These are phyloP conservation scores for Tuber microsphaerosporum DNA, from an alignment of 495 filamentous ascomycete genomes.

Conservation along the genomic window DNA sequence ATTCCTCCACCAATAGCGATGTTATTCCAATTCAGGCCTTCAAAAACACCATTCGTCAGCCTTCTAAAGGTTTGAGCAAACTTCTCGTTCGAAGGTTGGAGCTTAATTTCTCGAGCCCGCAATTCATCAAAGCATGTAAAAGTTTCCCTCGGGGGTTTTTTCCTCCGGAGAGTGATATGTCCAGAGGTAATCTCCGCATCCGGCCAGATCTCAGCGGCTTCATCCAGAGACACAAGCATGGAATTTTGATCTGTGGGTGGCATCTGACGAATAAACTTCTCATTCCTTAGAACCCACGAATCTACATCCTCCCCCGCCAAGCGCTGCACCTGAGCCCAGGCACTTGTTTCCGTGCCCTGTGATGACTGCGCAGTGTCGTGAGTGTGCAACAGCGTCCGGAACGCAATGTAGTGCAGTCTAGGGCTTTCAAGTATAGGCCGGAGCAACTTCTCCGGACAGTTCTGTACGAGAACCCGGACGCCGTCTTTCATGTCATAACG, in stretches of 20 bases:
- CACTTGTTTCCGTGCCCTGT: background rate
- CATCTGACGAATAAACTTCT: slow-evolving; percentile 16
- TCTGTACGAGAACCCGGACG: background rate
- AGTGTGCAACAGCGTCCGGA: slow-evolving; percentile 8
- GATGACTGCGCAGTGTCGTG: slow-evolving; percentile 5
- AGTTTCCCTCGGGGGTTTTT: slow-evolving; percentile 39
- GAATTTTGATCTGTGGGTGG: slow-evolving; percentile 10
- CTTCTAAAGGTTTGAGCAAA: slow-evolving; percentile 40
- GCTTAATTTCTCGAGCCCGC: slow-evolving; percentile 26
- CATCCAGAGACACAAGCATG: slow-evolving; percentile 22
- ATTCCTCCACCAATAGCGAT: slow-evolving; percentile 43
- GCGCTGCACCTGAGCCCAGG: background rate
- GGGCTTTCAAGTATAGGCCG: slow-evolving; percentile 7
- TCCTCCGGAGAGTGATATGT: slow-evolving; percentile 17
- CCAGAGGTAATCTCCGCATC: background rate
- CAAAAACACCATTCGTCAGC: slow-evolving; percentile 37
- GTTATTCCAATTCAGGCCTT: slow-evolving; percentile 43
- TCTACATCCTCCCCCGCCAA: slow-evolving; percentile 25
- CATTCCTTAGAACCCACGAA: slow-evolving; percentile 24
- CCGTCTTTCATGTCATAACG: slow-evolving; percentile 3
- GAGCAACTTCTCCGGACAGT: slow-evolving; percentile 2
- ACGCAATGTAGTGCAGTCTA: slow-evolving; percentile 22
- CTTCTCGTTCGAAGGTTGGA: slow-evolving; percentile 25
- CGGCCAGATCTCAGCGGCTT: slow-evolving; percentile 13
- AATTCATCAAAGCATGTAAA: slow-evolving; percentile 40